phyloP scores from a whole-genome alignment of 2,329 filamentous ascomycete species.

The Botrytis cinerea region DNA sequence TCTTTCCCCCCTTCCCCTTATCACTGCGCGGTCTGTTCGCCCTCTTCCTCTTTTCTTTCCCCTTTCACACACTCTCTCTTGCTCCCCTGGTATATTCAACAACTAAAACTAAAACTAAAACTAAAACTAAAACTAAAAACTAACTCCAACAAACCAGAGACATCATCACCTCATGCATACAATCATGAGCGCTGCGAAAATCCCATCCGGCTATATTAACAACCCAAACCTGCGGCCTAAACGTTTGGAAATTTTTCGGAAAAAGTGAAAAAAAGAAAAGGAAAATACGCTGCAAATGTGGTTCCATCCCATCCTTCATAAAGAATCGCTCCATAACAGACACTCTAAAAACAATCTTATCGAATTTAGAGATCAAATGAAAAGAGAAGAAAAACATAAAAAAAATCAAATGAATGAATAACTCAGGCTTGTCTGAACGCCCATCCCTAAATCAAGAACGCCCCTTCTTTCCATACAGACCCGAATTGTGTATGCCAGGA shows the following conservation, averaged over 20 bases:
- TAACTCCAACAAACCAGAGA: constrained; percentile 8
- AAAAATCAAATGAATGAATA: neutral
- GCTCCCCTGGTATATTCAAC: constrained; percentile 5
- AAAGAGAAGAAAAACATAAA: neutral
- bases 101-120: too few relatives aligned
- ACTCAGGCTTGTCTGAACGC: constrained; percentile 14
- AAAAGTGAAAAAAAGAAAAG: neutral
- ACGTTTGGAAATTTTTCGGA: neutral
- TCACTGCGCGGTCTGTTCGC: neutral
- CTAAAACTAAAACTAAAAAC: neutral
- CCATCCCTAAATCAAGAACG: constrained; percentile 4
- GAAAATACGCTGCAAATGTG: neutral
- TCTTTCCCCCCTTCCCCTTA: neutral
- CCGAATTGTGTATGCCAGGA: constrained; percentile 6
- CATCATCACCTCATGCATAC: constrained; percentile 14
- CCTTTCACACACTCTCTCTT: neutral
- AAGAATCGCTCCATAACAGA: constrained; percentile 9
- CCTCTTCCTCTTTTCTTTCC: neutral
- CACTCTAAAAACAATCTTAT: constrained; percentile 13
- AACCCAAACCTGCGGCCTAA: neutral
- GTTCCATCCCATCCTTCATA: constrained; percentile 4
- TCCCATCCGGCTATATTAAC: constrained; percentile 4
- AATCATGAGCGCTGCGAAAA: neutral
- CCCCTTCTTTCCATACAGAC: constrained; percentile 3
- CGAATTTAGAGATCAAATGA: neutral